phyloP scores from a whole-genome alignment of 129 eudicot genomes.

The Heracleum sosnowskyi region DNA sequence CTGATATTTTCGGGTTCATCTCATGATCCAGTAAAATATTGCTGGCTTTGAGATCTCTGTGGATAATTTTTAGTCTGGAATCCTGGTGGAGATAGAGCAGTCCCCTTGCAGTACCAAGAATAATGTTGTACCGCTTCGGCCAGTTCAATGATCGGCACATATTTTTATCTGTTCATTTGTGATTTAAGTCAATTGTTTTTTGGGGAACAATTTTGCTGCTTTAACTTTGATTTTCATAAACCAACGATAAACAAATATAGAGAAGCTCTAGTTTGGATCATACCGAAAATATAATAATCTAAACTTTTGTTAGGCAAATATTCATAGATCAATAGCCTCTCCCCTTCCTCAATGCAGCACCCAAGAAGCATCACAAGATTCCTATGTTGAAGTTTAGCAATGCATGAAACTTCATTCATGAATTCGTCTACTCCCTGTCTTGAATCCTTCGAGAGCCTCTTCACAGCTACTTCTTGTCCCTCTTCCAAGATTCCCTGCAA shows the following conservation, averaged over 20 bases:
- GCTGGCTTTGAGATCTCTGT: constrained; percentile 6
- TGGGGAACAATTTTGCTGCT: not conserved
- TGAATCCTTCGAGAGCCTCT: constrained; percentile 47
- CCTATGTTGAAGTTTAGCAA: constrained; percentile 54
- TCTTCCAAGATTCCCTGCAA: constrained; percentile 42
- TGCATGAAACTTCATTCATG: constrained; percentile 40
- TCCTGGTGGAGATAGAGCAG: constrained; percentile 36
- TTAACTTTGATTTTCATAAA: not conserved
- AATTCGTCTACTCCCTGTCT: constrained; percentile 48
- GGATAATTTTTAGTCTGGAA: constrained; percentile 9
- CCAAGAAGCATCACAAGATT: constrained; percentile 56
- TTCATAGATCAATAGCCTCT: constrained; percentile 51
- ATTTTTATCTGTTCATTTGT: constrained; percentile 16
- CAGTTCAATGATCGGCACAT: constrained; percentile 15
- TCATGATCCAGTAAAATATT: constrained; percentile 5
- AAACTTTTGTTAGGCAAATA: constrained; percentile 62
- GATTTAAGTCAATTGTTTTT: not conserved
- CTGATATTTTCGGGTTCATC: constrained; percentile 30
- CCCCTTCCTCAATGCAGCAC: constrained; percentile 38
- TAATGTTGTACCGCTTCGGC: constrained; percentile 16
- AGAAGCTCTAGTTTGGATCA: not conserved
- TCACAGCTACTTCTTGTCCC: constrained; percentile 55
- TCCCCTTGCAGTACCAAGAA: constrained; percentile 23
- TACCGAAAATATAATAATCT: constrained; percentile 43
- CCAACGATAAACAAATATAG: not conserved